Base-by-base conservation (phyloP, 345 rosid genomes). In the Pseudoturritis turrita region DNA sequence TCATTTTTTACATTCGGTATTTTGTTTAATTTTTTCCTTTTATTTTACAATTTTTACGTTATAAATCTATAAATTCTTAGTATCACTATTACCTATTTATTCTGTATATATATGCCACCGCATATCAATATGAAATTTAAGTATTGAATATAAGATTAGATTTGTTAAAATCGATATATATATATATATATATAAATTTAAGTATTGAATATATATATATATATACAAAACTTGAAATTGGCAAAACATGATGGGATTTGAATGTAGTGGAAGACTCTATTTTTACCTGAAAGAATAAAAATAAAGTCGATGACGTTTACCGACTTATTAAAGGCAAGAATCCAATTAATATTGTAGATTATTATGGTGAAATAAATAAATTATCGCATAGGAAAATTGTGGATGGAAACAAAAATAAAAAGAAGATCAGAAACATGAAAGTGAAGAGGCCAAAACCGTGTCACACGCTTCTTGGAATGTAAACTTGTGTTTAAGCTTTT, bases 371-470 rank as follows among this genome's bases (percentile, higher is more conserved):
- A 35, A 60, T 53, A 62, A 52, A 69, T 17, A 69, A 17, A 60
- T 60, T 49, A 40, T 65, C 43, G n/a, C 7, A 14, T 43, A 68
- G 1, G 44, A 51, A 63, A 65, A 66, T 5, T 49, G 35, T 33
- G 64, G 51, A 43, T 43, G 62, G 21, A 22, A 52, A 74, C 73
- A 80, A 77, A 60, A 77, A 74, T 62, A 44, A 36, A 76, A 76
- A 55, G 60, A 69, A 69, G 71, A 62, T 45, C 45, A 40, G 56
- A 55, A 29, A 44, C 49, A 53, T 81, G 49, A 55, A 71, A 79
- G 80, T 74, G 75, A 77, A 83, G 86, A 82, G 77, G 79, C 87
- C 83, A 84, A 89, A 89, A 83, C 92, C 87, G 72, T 18, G 49
- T 54, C 74, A 78, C 88, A 85, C 85, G 92, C 88, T 71, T 77